Base-by-base conservation (phyloP, 129 eudicot species). In the Saussurea involucrata region DNA sequence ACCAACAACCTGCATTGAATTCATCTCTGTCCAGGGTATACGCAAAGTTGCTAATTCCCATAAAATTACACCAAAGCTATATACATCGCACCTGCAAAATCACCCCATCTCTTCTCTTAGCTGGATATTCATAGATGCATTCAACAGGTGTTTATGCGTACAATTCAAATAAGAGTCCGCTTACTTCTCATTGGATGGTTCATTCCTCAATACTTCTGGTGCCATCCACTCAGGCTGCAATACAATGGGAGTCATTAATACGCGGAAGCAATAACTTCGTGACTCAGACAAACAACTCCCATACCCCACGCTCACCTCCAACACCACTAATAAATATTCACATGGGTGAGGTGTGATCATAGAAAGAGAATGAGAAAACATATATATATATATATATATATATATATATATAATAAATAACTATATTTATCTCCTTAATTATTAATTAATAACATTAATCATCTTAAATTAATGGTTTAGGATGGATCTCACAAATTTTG, bases 221-320 rank as follows among this genome's bases (percentile, higher is more conserved):
- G 98, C 98, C 98, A 93, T 93, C 98, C 98, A 93, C 76, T 93
- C 98, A 71, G 98, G 92, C 98, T 93, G 92, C 94, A 85, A 10
- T 79, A 66, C 24, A 22, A 68, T 3, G 63, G 53, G 32, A 68
- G 8, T 40, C 24, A 8, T 83, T n/a, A 82, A 40, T 69, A 70
- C 81, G 34, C 22, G 60, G 1, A 36, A 31, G 69, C 40, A 80
- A 64, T 63, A 36, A 5, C n/a, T 20, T 71, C 37, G 37, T 13
- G 44, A 72, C 24, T 25, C 34, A 69, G 7, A 11, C 1, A 69
- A 21, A 46, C 9, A 8, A 22, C 2, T 61, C 37, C 17, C 5
- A 25, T 1, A 3, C 34, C 24, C 46, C 68, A 29, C 24, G 17
- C 61, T 13, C 20, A 53, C 61, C 6, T 22, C 5, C 22, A n/a